phyloP scores from a whole-genome alignment of 345 rosid species.

The Eucalyptus victrix region DNA sequence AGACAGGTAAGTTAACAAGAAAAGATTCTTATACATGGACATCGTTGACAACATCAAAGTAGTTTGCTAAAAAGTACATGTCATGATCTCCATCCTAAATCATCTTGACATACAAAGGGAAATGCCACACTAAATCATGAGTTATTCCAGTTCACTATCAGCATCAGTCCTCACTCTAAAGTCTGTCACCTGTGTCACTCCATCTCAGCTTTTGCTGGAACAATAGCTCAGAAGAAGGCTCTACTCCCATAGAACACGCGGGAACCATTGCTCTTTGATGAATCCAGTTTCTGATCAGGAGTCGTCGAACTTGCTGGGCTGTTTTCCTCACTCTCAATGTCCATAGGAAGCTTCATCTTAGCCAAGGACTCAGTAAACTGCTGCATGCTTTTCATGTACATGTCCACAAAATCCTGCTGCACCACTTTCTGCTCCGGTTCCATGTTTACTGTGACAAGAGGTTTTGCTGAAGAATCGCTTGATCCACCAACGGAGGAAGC shows the following conservation, averaged over 20 bases:
- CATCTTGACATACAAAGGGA: slow-evolving; percentile 34
- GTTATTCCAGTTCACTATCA: slow-evolving; percentile 45
- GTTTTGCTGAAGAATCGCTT: slow-evolving; percentile 25
- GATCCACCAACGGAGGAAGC: slow-evolving; percentile 38
- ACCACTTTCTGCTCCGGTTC: slow-evolving; percentile 74
- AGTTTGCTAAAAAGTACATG: slow-evolving; percentile 11
- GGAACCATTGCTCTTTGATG: slow-evolving; percentile 57
- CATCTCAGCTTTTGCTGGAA: neutral
- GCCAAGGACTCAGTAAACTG: slow-evolving; percentile 99
- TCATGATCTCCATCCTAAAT: slow-evolving; percentile 24
- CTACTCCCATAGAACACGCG: slow-evolving; percentile 99
- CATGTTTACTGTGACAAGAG: slow-evolving; percentile 34
- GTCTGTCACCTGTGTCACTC: slow-evolving; percentile 66
- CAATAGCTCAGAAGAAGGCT: slow-evolving; percentile 77
- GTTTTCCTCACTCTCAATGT: slow-evolving; percentile 55
- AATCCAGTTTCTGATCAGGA: slow-evolving; percentile 62
- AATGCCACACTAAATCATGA: slow-evolving; percentile 45
- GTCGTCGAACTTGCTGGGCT: slow-evolving; percentile 78
- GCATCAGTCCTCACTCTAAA: slow-evolving; percentile 62
- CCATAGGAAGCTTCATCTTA: slow-evolving; percentile 97
- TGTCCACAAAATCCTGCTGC: slow-evolving; percentile 94
- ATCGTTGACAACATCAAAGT: slow-evolving; percentile 6
- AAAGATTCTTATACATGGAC: slow-evolving; percentile 24
- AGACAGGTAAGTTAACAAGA: neutral
- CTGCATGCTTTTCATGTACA: slow-evolving; percentile 99